These are phyloP conservation scores for Pleurotus sapidus DNA, from an alignment of 768 basidiomycete species.

Conservation along the genomic window DNA sequence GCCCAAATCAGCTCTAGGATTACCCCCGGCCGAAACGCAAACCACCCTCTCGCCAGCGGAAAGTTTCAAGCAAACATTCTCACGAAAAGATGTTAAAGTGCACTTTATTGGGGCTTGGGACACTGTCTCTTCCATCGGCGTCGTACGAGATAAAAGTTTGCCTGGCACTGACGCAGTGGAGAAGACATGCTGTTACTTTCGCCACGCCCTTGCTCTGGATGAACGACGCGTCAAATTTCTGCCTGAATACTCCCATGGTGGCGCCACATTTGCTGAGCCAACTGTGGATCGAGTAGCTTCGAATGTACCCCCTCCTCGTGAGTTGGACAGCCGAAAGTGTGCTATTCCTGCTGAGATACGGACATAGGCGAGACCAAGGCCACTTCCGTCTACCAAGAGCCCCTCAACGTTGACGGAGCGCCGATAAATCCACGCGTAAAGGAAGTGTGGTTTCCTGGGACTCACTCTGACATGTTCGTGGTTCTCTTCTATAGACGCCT, in stretches of 20 bases:
- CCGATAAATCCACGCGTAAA: not conserved
- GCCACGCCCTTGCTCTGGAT: constrained; percentile 46
- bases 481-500: constrained; percentile 7
- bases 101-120: constrained; percentile 47
- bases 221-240: constrained; percentile 46
- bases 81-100: constrained; percentile 25
- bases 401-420: not conserved
- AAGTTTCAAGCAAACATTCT: constrained; percentile 34
- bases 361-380: not conserved
- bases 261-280: constrained; percentile 5
- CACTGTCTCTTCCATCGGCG: constrained; percentile 43
- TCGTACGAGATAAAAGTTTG: constrained; percentile 24
- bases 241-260: constrained; percentile 36
- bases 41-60: not conserved
- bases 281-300: no score
- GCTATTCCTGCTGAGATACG: no score
- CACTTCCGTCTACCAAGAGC: not conserved
- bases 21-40: not conserved
- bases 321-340: no score
- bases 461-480: constrained; percentile 7
- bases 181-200: constrained; percentile 36
- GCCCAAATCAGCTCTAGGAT: constrained; percentile 11
- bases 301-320: no score
- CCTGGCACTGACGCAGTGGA: constrained; percentile 24
- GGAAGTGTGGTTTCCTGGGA: constrained; percentile 10